Conservation (phyloP, 2,329 filamentous ascomycete species). For the Pyrenophora graminea region DNA sequence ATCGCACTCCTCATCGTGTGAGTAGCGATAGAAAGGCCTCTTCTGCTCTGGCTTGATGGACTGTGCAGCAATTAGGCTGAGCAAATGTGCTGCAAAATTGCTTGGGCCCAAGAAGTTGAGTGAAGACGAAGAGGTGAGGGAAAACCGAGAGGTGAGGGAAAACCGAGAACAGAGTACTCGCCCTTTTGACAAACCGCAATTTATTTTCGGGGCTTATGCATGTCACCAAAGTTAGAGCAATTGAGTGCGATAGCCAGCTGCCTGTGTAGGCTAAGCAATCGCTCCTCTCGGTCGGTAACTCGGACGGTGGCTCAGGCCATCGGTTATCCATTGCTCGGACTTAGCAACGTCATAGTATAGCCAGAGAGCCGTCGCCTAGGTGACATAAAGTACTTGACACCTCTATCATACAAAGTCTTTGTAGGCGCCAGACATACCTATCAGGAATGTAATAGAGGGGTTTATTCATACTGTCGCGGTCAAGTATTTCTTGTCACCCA, state of each 20-base stretch:
- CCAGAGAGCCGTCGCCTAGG: background rate
- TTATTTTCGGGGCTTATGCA: constrained; percentile 4
- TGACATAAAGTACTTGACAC: too few relatives aligned
- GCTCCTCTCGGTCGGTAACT: constrained; percentile 5
- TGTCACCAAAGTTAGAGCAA: background rate
- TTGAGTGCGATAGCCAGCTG: constrained; percentile 5
- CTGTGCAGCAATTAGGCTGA: background rate
- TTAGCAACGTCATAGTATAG: constrained; percentile 6
- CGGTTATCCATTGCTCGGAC: constrained; percentile 5
- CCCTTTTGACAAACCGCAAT: background rate
- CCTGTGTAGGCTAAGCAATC: constrained; percentile 10
- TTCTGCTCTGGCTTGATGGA: background rate
- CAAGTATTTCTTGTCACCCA: too few relatives aligned
- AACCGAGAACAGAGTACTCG: background rate
- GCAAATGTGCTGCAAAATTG: too few relatives aligned
- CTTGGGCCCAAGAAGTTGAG: background rate
- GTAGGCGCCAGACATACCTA: too few relatives aligned
- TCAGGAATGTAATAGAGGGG: too few relatives aligned
- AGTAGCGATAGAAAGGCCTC: background rate
- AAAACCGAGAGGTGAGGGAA: background rate
- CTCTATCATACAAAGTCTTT: too few relatives aligned
- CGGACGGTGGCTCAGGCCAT: constrained; percentile 3
- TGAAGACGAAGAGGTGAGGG: background rate
- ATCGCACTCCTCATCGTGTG: constrained; percentile 14
- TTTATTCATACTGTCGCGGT: too few relatives aligned